Evolutionary conservation across 257 asterid genomes (phyloP), one percentile per base, ranked within the genome.

Genomic region (Primulina tabacum): DNA sequence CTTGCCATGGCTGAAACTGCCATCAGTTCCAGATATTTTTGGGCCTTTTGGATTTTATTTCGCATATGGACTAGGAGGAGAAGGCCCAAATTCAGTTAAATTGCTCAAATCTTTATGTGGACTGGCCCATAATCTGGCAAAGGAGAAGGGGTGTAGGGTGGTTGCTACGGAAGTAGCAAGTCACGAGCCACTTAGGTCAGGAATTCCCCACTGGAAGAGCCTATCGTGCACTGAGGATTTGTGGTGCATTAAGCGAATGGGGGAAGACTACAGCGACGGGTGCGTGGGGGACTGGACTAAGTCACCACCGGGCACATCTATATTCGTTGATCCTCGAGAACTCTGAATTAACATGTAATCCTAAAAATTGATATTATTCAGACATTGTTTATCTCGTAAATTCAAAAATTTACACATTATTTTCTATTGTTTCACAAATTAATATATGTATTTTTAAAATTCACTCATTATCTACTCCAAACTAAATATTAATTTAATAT

Each of bases 261-360:
- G 90, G 80, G 95, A 83, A 50, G 89, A 82, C 73, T 87, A 81
- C 71, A 85, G 92, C 70, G 97, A 92, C 82, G 92, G 85, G 30
- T 73, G 82, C 16, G 85, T 84, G 8, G 97, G 93, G 75, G 97
- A 92, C 81, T 92, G 97, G 97, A 92, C 94, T 0, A 89, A 89
- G 76, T 88, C 95, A 40, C 87, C 79, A 35, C 89, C 94, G 67
- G 90, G 86, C 53, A 58, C 60, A 38, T 89, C 96, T 55, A 82
- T 89, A 82, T 92, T 92, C 83, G 96, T 92, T 71, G 98, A 92
- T 83, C 98, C 96, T 10, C 86, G 96, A 71, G 98, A 89, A 2
- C 30, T 28, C 30, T 28, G 30, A 28, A 28, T 28, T 28, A 28
- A 28, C 4, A 2, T 28, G 30, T 28, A 28, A 28, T 28, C 3